A percentile compares a stretch with the other conserved stretches of the same genome.
These are phyloP conservation scores for Lichtheimia hyalospora DNA, from an alignment of 371 early-diverging fungal genomes.

Conservation along the genomic window DNA sequence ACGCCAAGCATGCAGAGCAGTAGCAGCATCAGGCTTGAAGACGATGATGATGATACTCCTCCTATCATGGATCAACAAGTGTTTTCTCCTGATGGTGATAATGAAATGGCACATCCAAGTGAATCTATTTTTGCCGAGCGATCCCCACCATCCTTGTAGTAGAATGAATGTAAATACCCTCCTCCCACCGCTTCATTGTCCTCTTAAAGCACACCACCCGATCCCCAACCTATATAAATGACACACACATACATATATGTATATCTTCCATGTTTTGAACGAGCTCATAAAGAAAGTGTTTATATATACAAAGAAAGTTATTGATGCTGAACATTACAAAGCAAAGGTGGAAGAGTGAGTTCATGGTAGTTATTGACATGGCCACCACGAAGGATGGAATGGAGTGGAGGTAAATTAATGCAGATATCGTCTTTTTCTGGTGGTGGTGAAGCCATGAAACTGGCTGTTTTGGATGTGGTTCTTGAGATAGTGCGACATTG, in stretches of 20 bases:
- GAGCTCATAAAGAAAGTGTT: too few relatives aligned
- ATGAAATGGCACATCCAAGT: conserved; percentile 54
- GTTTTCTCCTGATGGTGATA: conserved; percentile 65
- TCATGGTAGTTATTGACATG: too few relatives aligned
- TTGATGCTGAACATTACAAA: too few relatives aligned
- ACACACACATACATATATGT: background rate
- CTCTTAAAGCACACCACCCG: background rate
- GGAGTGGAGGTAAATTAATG: too few relatives aligned
- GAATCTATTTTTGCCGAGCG: conserved; percentile 36
- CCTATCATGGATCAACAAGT: conserved; percentile 18
- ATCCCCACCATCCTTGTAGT: conserved; percentile 3
- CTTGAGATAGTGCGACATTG: too few relatives aligned
- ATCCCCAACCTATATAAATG: background rate
- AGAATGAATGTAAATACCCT: background rate
- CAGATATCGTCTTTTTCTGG: too few relatives aligned
- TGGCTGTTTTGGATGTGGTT: too few relatives aligned
- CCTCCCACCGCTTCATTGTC: background rate
- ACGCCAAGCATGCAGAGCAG: background rate
- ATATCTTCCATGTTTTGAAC: too few relatives aligned
- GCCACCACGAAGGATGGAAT: too few relatives aligned
- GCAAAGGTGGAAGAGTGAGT: too few relatives aligned
- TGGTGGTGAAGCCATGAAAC: too few relatives aligned
- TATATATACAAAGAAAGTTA: too few relatives aligned
- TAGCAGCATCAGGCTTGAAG: conserved; percentile 20
- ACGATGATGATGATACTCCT: conserved; percentile 6